Conservation (phyloP, 495 filamentous ascomycete genomes). For the Aspergillus carlsbadensis region DNA sequence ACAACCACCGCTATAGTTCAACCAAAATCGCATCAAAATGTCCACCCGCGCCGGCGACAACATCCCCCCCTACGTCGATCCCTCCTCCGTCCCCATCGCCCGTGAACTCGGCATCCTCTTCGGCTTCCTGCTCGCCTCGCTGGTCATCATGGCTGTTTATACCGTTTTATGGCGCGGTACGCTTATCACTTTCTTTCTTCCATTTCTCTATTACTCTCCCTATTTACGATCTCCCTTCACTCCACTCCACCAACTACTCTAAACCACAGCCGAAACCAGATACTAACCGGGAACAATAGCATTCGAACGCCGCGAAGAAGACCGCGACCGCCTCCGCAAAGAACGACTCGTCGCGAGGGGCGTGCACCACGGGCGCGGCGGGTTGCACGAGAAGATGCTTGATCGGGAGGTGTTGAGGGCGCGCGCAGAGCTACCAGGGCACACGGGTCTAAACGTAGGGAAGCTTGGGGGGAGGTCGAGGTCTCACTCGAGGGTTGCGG, state of each 20-base stretch:
- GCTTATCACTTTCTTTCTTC: not conserved
- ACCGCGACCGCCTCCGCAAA: conserved; percentile 12
- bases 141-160: conserved; percentile 40
- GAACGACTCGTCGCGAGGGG: conserved; percentile 17
- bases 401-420: conserved; percentile 16
- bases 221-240: not conserved
- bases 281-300: conserved; percentile 15
- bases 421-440: conserved; percentile 23
- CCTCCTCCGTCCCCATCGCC: conserved; percentile 27
- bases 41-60: conserved; percentile 1
- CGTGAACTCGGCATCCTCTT: conserved; percentile 46
- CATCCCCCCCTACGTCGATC: conserved; percentile 30
- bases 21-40: not conserved
- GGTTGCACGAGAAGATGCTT: conserved; percentile 28
- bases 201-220: not conserved
- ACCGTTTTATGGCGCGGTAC: conserved; percentile 38
- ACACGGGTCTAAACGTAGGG: not conserved
- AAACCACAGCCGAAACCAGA: not conserved
- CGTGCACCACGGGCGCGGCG: conserved; percentile 11
- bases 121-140: conserved; percentile 38
- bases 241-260: no score
- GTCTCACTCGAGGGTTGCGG: not conserved
- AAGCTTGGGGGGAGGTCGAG: conserved; percentile 1
- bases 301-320: conserved; percentile 35
- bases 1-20: no score